Evolutionary conservation across 2,329 filamentous ascomycete species (phyloP).

Genomic region (Xylaria sp.): DNA sequence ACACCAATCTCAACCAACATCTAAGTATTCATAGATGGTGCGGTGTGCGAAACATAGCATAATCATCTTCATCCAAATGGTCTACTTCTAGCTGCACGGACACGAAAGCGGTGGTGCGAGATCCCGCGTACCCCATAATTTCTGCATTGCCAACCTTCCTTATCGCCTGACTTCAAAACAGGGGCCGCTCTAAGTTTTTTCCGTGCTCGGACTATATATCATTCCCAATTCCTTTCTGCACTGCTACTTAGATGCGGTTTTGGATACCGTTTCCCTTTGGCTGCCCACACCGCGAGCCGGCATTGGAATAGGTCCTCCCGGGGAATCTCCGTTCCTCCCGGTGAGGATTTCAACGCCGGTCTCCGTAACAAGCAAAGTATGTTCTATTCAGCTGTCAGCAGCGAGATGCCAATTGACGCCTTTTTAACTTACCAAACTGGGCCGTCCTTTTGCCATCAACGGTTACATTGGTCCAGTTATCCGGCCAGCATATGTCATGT

Average conservation of each 20-base stretch:
- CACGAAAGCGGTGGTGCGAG: too few relatives aligned
- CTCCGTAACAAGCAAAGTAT: constrained; percentile 85
- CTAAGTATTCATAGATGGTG: background rate
- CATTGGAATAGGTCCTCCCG: constrained; percentile 76
- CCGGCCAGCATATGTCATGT: constrained; percentile 94
- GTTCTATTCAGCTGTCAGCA: constrained; percentile 61
- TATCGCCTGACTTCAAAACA: background rate
- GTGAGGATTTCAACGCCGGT: constrained; percentile 86
- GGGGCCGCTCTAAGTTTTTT: background rate
- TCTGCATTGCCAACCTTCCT: background rate
- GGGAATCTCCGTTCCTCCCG: constrained; percentile 76
- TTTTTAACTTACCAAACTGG: constrained; percentile 78
- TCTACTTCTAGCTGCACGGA: too few relatives aligned
- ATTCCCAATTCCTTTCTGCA: background rate
- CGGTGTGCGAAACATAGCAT: background rate
- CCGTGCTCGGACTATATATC: background rate
- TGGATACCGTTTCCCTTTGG: background rate
- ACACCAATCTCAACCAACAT: background rate
- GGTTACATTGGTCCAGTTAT: constrained; percentile 97
- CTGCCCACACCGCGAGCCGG: constrained; percentile 43
- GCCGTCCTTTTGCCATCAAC: constrained; percentile 89
- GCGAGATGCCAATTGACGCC: background rate
- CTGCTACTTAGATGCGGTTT: background rate
- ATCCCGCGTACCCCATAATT: too few relatives aligned
- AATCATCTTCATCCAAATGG: too few relatives aligned